Base-by-base conservation (phyloP, 2,329 filamentous ascomycete species). In the Beauveria pseudobassiana region DNA sequence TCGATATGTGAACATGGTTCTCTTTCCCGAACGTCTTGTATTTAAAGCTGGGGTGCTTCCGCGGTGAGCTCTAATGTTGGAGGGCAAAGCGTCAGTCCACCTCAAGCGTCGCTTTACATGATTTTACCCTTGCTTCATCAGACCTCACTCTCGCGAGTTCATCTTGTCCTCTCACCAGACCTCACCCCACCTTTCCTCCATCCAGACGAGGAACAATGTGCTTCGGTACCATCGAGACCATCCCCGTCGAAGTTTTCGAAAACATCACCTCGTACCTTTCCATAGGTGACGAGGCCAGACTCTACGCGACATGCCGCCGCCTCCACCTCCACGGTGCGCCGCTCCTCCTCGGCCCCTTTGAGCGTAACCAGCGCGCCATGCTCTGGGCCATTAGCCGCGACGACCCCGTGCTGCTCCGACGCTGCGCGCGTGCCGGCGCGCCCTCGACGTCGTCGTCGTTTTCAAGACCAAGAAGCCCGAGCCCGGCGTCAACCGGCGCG, bases 181-280 rank as follows among this genome's bases (percentile, higher is more conserved):
- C n/a, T 20, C 22, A 10, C 2, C 5, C 9, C 1, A 28, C 14
- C 5, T 38, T 38, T 38, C 34, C 34, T 16, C 12, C 5, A 3
- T 16, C 10, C 30, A 3, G 1, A 4, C n/a, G 9, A 20, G 28
- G 20, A 10, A 22, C 38, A 52, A 59, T 54, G 58, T 22, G 7
- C 16, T 38, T 53, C 20, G 22, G 58, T 24, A 7, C 20, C 28
- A 38, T 60, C 10, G 49, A 60, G 58, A 26, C 28, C 4, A 10
- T 60, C 1, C 50, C 50, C n/a, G 14, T 51, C 12, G 58, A 60
- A 26, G 28, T 60, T 9, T 60, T 60, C n/a, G 26, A 60, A n/a
- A 34, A 38, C 5, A 48, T 60, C 40, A n/a, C 46, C 8, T 46
- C 58, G 20, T 48, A 48, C 42, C 50, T 60, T 28, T 10, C 14